Evolutionary conservation across 495 filamentous ascomycete species (phyloP).

Genomic region (Hyphodiscus hymeniophilus): DNA sequence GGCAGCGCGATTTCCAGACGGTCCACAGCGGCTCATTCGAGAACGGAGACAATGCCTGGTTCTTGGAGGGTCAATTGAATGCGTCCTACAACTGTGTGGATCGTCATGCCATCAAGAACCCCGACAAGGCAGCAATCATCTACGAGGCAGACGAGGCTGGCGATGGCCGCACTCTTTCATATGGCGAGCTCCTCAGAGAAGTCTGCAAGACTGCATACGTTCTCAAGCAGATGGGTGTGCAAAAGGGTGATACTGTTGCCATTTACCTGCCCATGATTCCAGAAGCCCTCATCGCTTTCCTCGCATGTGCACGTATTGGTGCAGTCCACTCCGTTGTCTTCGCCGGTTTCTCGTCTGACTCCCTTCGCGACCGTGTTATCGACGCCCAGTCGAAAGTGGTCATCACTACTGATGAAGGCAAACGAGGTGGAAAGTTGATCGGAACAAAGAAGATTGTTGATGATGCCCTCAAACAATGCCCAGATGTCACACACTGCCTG

Average conservation of each 20-base stretch:
- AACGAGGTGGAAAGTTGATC: slow-evolving; percentile 95
- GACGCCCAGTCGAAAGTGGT: slow-evolving; percentile 86
- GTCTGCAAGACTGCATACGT: slow-evolving; percentile 81
- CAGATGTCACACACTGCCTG: slow-evolving; percentile 74
- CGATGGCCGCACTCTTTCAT: slow-evolving; percentile 85
- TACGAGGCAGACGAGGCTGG: slow-evolving; percentile 93
- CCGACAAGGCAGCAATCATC: slow-evolving; percentile 89
- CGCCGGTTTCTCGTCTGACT: slow-evolving; percentile 95
- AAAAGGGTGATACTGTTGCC: slow-evolving; percentile 95
- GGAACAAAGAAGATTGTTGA: slow-evolving; percentile 99
- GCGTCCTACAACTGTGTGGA: slow-evolving; percentile 98
- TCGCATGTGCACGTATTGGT: slow-evolving; percentile 87
- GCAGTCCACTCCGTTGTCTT: slow-evolving; percentile 98
- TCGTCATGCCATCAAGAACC: slow-evolving; percentile 87
- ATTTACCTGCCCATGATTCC: slow-evolving; percentile 99
- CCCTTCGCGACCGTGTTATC: slow-evolving; percentile 88
- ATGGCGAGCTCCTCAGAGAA: slow-evolving; percentile 86
- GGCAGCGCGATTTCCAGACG: slow-evolving; percentile 88
- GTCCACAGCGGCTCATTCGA: slow-evolving; percentile 69
- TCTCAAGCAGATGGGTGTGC: slow-evolving; percentile 88
- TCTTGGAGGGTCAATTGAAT: slow-evolving; percentile 86
- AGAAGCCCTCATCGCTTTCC: slow-evolving; percentile 83
- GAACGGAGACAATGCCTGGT: slow-evolving; percentile 89
- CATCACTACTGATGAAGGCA: slow-evolving; percentile 95
- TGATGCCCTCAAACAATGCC: slow-evolving; percentile 95